These are phyloP conservation scores for Vachellia collinsii DNA, from an alignment of 306 rosid species.

Conservation along the genomic window DNA sequence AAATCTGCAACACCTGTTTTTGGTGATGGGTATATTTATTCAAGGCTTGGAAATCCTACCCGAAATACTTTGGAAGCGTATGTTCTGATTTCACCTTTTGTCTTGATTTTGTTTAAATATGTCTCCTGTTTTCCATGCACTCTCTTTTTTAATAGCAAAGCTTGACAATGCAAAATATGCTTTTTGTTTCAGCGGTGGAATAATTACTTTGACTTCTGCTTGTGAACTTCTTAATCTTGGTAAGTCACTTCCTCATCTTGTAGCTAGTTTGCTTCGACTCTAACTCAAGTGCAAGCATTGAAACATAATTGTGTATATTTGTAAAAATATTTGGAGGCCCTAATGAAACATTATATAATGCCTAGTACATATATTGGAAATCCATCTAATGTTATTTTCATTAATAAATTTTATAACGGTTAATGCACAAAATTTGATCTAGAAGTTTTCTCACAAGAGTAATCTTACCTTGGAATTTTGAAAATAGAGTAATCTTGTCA, in stretches of 20 bases:
- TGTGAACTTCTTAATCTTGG: constrained; percentile 76
- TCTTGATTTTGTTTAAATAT: constrained; percentile 31
- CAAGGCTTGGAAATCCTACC: constrained; percentile 97
- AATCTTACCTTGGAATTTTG: too few species aligned
- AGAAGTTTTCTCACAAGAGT: too few species aligned
- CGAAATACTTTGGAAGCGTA: constrained; percentile 83
- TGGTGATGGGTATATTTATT: constrained; percentile 77
- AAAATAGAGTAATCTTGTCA: too few species aligned
- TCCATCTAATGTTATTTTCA: too few species aligned
- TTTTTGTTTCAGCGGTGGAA: constrained; percentile 94
- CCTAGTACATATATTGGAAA: too few species aligned
- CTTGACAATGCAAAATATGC: constrained; percentile 94
- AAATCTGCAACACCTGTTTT: constrained; percentile 72
- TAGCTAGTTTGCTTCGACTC: not conserved
- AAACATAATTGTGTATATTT: too few species aligned
- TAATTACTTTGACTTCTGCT: constrained; percentile 89
- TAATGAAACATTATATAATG: too few species aligned
- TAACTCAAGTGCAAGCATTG: not conserved
- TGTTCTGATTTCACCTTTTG: not conserved
- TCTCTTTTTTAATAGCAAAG: constrained; percentile 52
- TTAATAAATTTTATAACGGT: too few species aligned
- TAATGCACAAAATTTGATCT: too few species aligned
- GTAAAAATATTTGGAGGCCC: too few species aligned
- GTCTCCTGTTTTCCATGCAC: constrained; percentile 11
- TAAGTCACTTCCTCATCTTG: constrained; percentile 37